Base-by-base conservation (phyloP, 192 early-diverging fungal species). In the Gonapodya prolifera region DNA sequence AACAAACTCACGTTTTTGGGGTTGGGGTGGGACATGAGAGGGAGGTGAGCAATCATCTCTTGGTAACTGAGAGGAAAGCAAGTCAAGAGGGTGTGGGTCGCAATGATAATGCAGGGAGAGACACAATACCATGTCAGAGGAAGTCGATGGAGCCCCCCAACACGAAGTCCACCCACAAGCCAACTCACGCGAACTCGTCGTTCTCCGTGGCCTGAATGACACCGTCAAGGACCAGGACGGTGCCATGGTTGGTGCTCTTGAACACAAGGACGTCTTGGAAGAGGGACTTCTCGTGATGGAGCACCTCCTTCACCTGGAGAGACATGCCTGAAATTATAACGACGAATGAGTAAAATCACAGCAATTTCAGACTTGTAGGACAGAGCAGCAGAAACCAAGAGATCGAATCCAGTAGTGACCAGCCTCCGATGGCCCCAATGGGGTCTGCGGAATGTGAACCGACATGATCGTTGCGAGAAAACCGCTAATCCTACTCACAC, bases 191-290 rank as follows among this genome's bases (percentile, higher is more conserved):
- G 83, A 97, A 98, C 85, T 99, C 98, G 85, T 99, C 98, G 83
- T 95, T 91, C 87, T 99, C 98, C 80, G 96, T 98, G 73, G 90
- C 89, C 83, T 99, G 98, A 85, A 99, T 96, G 69, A 96, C 96
- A 77, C 96, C 96, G 83, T 99, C 98, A 69, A 99, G 91, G 28
- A 97, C 95, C 28, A 99, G 88, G 34, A 98, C 96, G 82, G 94
- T 98, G 79, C 98, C 98, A 82, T 98, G 93, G 84, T 91, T 92
- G 81, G 89, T 88, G 70, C 94, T 96, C 83, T 95, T 85, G 86
- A 99, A 99, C n/a, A 98, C 93, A 33, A 99, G 91, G 36, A 99
- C 95, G 81, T 99, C 98, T 85, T 99, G 98, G 87, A 86, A 97
- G 81, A 90, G 84, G 33, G 96, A 97, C 86, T 94, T 94, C 84